phyloP scores from a whole-genome alignment of 2,329 filamentous ascomycete species.

The Penicillium brevicompactum region DNA sequence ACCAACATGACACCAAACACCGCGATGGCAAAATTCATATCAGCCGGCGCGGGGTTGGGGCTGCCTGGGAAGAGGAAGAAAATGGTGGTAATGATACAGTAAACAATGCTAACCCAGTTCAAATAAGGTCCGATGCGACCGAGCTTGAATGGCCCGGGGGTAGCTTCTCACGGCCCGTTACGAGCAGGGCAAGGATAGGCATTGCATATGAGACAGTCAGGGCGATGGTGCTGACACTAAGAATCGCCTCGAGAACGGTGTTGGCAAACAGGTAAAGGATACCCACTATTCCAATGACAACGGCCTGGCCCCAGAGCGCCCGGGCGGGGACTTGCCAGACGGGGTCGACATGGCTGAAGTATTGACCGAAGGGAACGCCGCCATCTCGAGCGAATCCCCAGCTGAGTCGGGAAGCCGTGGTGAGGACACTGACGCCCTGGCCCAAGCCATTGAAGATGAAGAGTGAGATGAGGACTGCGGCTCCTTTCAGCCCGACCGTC shows the following conservation, averaged over 20 bases:
- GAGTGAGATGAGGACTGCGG: conserved; percentile 53
- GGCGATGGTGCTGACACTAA: conserved; percentile 60
- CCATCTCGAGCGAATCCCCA: conserved; percentile 60
- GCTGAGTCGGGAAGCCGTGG: conserved; percentile 55
- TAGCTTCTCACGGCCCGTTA: conserved; percentile 56
- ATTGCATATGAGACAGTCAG: conserved; percentile 56
- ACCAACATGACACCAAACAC: conserved; percentile 60
- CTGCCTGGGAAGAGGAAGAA: conserved; percentile 58
- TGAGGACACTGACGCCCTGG: conserved; percentile 56
- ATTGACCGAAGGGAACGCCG: conserved; percentile 49
- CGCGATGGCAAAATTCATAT: conserved; percentile 62
- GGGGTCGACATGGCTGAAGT: conserved; percentile 49
- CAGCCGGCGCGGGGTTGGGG: conserved; percentile 49
- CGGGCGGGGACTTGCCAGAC: conserved; percentile 57
- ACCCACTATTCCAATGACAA: conserved; percentile 53
- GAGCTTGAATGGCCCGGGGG: conserved; percentile 50
- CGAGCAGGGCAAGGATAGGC: conserved; percentile 53
- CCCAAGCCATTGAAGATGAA: conserved; percentile 61
- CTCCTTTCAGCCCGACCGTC: conserved; percentile 46
- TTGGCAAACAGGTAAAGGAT: conserved; percentile 58
- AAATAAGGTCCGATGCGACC: conserved; percentile 48
- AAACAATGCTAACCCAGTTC: conserved; percentile 55
- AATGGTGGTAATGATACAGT: conserved; percentile 55
- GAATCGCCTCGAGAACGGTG: conserved; percentile 56
- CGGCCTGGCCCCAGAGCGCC: conserved; percentile 55